Base-by-base conservation (phyloP, 140 eudicot species). In the Oenanthe javanica region DNA sequence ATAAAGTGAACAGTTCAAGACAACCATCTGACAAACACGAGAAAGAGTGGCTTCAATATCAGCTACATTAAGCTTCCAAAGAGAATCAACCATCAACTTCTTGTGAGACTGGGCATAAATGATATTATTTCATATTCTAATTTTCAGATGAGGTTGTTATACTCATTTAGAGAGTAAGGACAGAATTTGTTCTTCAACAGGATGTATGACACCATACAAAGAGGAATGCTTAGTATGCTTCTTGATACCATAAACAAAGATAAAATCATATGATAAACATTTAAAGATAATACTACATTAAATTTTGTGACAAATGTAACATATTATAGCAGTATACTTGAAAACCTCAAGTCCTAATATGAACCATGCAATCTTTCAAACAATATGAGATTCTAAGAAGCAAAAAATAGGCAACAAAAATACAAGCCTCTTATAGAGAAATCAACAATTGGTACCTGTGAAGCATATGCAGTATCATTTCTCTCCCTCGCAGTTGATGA, bases 21-120 rank as follows among this genome's bases (percentile, higher is more conserved):
- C 87, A 83, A 93, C 97, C 99, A 89, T 92, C 57, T 89, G 97
- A 88, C 97, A 92, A 74, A 95, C 99, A 51, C 90, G 97, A 61
- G 95, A 85, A 78, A 92, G 91, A 5, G 97, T 92, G 74, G 83
- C 90, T 87, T 94, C 98, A 76, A 95, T 92, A 82, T 95, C 99
- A 67, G 96, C 93, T 23, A 94, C 97, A 81, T 94, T 94, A 49
- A 95, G 97, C 87, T 95, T 95, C 99, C 99, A 95, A 51, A 95
- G 89, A 25, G 97, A 95, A 92, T 95, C 97, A 64, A 86, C 89
- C 98, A 92, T 94, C 82, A 89, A 72, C 76, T 94, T 92, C 92
- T 88, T 92, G 87, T 92, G 93, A 55, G 98, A 89, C 87, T 89
- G 31, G 31, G 31, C 31, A 31, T 31, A 31, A 31, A 31, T 31